Evolutionary conservation across 768 basidiomycete genomes (phyloP).

Genomic region (Psilocybe cyanescens): DNA sequence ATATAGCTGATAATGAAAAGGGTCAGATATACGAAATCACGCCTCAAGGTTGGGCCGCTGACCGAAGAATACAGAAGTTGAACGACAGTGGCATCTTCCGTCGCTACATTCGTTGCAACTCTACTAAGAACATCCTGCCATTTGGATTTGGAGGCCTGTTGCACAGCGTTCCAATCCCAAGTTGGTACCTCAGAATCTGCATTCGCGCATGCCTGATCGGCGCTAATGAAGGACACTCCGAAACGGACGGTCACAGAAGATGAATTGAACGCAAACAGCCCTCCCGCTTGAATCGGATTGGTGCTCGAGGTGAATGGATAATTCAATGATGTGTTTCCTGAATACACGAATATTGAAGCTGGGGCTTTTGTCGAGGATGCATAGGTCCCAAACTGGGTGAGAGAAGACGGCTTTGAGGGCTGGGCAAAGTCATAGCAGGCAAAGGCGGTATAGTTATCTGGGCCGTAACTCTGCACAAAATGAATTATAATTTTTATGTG

Average conservation of each 20-base stretch:
- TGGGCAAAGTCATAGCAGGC: slow-evolving; percentile 52
- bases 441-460: slow-evolving; percentile 50
- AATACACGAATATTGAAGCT: slow-evolving; percentile 35
- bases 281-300: slow-evolving; percentile 47
- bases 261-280: slow-evolving; percentile 42
- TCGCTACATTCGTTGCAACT: slow-evolving; percentile 34
- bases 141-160: slow-evolving; percentile 35
- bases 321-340: slow-evolving; percentile 33
- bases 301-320: slow-evolving; percentile 43
- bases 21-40: background rate
- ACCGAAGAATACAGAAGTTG: slow-evolving; percentile 54
- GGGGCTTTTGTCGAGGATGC: slow-evolving; percentile 38
- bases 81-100: slow-evolving; percentile 45
- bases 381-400: slow-evolving; percentile 43
- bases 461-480: slow-evolving; percentile 44
- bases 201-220: slow-evolving; percentile 59
- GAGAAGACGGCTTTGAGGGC: slow-evolving; percentile 22
- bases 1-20: slow-evolving; percentile 39
- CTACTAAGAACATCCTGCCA: slow-evolving; percentile 50
- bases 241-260: slow-evolving; percentile 52
- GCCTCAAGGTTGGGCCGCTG: slow-evolving; percentile 10
- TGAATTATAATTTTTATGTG: background rate
- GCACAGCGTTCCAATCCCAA: slow-evolving; percentile 49
- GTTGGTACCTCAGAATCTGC: slow-evolving; percentile 56
- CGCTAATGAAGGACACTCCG: slow-evolving; percentile 57